Conservation (phyloP, 2,329 filamentous ascomycete genomes). For the Gaeumannomyces sp. region DNA sequence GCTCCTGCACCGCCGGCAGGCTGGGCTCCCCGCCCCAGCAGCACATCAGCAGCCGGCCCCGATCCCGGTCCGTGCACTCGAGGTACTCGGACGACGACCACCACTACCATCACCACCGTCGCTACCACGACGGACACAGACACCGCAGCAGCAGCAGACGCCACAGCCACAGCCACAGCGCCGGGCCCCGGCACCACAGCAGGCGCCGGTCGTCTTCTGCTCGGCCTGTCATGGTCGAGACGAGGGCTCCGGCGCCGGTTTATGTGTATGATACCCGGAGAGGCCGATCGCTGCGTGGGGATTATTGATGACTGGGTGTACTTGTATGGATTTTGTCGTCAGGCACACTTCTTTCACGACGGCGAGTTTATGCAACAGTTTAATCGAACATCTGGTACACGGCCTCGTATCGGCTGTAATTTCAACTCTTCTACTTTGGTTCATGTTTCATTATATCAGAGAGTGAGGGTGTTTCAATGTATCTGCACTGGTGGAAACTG, state of each 20-base stretch:
- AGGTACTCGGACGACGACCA: neutral
- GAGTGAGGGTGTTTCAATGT: neutral
- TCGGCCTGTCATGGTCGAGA: conserved; percentile 3
- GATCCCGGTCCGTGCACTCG: neutral
- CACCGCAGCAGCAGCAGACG: neutral
- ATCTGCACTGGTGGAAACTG: too few relatives aligned
- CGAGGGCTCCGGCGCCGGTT: neutral
- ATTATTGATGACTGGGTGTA: neutral
- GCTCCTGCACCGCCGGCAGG: neutral
- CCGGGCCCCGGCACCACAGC: neutral
- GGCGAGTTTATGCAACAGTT: neutral
- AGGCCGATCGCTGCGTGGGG: neutral
- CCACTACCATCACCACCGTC: neutral
- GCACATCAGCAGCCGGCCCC: neutral
- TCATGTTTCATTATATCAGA: neutral
- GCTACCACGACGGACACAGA: neutral
- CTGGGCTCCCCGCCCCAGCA: neutral
- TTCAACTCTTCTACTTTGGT: neutral
- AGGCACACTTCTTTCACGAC: neutral
- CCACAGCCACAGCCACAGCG: conserved; percentile 1
- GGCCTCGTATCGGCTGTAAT: neutral
- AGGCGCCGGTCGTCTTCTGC: neutral
- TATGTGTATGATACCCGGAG: neutral
- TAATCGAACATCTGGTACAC: neutral
- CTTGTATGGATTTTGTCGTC: neutral